These are phyloP conservation scores for Macadamia integrifolia DNA, from an alignment of 164 flowering plant genomes.

Conservation along the genomic window DNA sequence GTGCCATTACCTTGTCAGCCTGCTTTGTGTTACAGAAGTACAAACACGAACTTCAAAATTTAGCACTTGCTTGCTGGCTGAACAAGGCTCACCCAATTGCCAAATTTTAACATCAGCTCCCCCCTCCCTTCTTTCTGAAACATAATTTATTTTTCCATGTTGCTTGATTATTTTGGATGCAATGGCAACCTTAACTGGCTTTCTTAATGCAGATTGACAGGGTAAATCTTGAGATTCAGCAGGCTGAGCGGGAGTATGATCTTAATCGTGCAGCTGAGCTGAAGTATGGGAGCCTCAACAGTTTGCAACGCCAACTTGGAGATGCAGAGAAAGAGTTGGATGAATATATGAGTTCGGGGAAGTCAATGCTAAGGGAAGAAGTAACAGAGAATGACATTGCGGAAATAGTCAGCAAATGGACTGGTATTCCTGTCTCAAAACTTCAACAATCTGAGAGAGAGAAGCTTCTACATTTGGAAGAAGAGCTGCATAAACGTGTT, in stretches of 20 bases:
- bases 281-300: constrained; percentile 81
- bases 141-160: not conserved
- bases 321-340: constrained; percentile 72
- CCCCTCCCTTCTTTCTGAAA: not conserved
- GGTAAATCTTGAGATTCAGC: constrained; percentile 93
- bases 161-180: no score
- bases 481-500: constrained; percentile 87
- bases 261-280: constrained; percentile 97
- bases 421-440: constrained; percentile 94
- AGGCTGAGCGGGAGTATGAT: constrained; percentile 94
- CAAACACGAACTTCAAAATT: not conserved
- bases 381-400: constrained; percentile 89
- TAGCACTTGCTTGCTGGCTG: not conserved
- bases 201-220: constrained; percentile 70
- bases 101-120: not conserved
- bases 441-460: constrained; percentile 89
- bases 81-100: not conserved
- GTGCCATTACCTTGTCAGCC: not conserved
- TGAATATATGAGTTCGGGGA: constrained; percentile 82
- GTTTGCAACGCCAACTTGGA: constrained; percentile 82
- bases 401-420: constrained; percentile 97
- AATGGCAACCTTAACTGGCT: no score
- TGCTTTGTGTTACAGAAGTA: not conserved
- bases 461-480: constrained; percentile 78
- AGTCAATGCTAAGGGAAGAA: constrained; percentile 96